Evolutionary conservation across 2,329 filamentous ascomycete species (phyloP).

Genomic region (Magnaporthiopsis poae): DNA sequence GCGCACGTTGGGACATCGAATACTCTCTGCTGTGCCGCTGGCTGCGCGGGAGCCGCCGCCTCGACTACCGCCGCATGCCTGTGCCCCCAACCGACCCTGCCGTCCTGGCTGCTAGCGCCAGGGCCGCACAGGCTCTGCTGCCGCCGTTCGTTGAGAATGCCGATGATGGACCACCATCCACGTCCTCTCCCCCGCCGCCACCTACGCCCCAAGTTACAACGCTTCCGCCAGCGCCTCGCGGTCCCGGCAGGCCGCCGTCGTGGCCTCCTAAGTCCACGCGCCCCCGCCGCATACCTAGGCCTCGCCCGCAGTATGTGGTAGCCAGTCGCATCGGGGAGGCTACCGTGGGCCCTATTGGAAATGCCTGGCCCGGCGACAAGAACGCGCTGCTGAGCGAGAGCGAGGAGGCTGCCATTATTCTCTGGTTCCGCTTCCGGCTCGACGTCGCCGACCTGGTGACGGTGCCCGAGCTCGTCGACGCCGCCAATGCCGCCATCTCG

Average conservation of each 20-base stretch:
- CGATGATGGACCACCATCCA: neutral
- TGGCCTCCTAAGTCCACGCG: neutral
- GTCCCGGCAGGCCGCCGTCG: neutral
- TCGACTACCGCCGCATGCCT: neutral
- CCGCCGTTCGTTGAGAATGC: neutral
- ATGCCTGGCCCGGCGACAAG: neutral
- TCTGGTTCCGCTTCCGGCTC: conserved; percentile 4
- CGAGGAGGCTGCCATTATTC: neutral
- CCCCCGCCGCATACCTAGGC: neutral
- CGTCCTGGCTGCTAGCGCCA: neutral
- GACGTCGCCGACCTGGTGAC: conserved; percentile 3
- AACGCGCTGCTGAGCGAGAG: neutral
- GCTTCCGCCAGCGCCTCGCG: too few relatives aligned
- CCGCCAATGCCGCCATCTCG: neutral
- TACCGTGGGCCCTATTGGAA: neutral
- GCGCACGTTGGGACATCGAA: neutral
- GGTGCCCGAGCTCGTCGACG: conserved; percentile 3
- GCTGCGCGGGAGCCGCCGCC: neutral
- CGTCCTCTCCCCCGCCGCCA: neutral
- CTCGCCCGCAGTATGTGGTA: neutral
- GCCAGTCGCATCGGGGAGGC: neutral
- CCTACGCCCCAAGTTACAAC: too few relatives aligned
- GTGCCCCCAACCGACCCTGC: neutral
- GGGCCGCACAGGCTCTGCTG: too few relatives aligned
- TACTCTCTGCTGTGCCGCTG: conserved; percentile 1